These are phyloP conservation scores for Coniosporium tulheliwenetii DNA, from an alignment of 2,329 filamentous ascomycete genomes.

Conservation along the genomic window DNA sequence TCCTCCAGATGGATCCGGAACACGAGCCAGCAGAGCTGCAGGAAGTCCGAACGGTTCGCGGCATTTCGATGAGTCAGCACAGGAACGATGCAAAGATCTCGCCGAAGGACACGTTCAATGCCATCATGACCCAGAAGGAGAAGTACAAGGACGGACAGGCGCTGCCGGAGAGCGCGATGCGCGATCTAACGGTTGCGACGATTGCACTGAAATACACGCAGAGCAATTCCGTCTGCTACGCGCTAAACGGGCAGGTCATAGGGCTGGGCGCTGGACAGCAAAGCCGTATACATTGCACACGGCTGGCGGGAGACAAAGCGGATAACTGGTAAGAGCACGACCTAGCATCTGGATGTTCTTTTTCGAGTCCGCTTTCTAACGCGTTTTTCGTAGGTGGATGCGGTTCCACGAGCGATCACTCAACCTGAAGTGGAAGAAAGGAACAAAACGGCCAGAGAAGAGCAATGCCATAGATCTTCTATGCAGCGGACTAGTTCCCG, in stretches of 20 bases:
- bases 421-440: conserved; percentile 89
- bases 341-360: not conserved
- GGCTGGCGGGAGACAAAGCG: conserved; percentile 91
- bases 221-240: conserved; percentile 98
- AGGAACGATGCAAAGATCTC: conserved; percentile 85
- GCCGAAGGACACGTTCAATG: conserved; percentile 65
- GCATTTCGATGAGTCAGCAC: conserved; percentile 73
- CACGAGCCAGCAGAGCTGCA: conserved; percentile 53
- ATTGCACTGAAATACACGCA: conserved; percentile 98
- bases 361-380: no score
- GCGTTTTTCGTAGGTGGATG: conserved; percentile 46
- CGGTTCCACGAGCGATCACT: conserved; percentile 87
- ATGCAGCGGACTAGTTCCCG: conserved; percentile 78
- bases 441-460: conserved; percentile 91
- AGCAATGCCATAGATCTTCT: conserved; percentile 95
- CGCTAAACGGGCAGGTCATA: conserved; percentile 81
- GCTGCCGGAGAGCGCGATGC: conserved; percentile 66
- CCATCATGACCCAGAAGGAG: conserved; percentile 67
- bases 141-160: conserved; percentile 35
- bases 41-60: conserved; percentile 81
- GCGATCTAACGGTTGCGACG: conserved; percentile 86
- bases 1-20: conserved; percentile 83
- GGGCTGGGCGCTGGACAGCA: conserved; percentile 94
- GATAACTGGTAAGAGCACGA: conserved; percentile 58
- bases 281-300: conserved; percentile 95